These are phyloP conservation scores for Citrullus colocynthis DNA, from an alignment of 306 rosid species.

Conservation along the genomic window DNA sequence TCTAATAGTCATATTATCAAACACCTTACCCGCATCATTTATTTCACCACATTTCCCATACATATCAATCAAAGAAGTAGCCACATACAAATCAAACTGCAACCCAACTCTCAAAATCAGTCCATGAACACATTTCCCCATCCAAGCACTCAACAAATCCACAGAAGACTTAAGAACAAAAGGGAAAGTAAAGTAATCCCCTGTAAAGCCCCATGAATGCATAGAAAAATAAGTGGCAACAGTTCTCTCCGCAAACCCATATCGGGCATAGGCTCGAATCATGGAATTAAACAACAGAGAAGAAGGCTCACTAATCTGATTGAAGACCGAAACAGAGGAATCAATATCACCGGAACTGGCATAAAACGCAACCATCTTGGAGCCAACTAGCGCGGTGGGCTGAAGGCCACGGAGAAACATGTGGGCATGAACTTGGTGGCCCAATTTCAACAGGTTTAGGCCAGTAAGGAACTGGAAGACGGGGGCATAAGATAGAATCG, in stretches of 20 bases:
- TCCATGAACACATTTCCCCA: conserved; percentile 61
- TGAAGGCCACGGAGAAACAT: neutral
- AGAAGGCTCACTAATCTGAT: neutral
- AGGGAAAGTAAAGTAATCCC: conserved; percentile 55
- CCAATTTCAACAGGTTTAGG: neutral
- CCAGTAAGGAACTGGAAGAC: conserved; percentile 7
- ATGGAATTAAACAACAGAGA: conserved; percentile 3
- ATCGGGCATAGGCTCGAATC: conserved; percentile 2
- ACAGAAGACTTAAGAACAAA: conserved; percentile 55
- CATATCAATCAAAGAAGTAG: conserved; percentile 52
- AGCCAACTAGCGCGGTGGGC: neutral
- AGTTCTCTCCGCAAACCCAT: conserved; percentile 9
- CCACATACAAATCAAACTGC: conserved; percentile 24
- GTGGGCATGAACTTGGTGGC: conserved; percentile 5
- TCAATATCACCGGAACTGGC: conserved; percentile 6
- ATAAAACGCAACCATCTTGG: conserved; percentile 4
- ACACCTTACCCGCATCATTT: conserved; percentile 34
- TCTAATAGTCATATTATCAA: conserved; percentile 41
- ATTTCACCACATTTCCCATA: conserved; percentile 45
- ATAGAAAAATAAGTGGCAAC: neutral
- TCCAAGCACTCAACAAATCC: conserved; percentile 21
- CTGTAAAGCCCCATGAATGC: neutral
- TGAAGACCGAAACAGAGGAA: neutral
- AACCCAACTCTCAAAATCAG: conserved; percentile 46
- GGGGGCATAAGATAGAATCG: neutral